Base-by-base conservation (phyloP, 345 rosid species). In the Murraya koenigii region DNA sequence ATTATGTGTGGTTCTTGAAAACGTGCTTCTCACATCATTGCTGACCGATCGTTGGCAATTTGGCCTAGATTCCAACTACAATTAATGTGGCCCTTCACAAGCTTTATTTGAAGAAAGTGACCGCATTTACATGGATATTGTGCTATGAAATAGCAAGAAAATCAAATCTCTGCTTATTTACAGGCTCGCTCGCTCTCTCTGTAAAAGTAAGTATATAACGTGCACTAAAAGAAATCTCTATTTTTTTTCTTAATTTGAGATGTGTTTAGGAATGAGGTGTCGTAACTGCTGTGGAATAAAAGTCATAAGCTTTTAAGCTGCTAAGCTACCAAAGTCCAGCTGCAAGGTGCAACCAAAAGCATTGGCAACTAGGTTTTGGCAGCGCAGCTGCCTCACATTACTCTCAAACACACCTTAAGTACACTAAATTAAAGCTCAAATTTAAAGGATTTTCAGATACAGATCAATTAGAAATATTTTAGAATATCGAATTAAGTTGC, bases 31-130 rank as follows among this genome's bases (percentile, higher is more conserved):
- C 44, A 8, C 78, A 41, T 72, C 82, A 69, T 80, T 70, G 74
- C 66, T 80, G 35, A 74, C 39, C 55, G 75, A 75, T 79, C 74
- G 67, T 59, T 72, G 70, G 26, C 7, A 41, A 77, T 74, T 55
- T 35, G 75, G 65, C 49, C 78, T 80, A 77, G 76, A 84, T 83
- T 80, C 80, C 69, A 79, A 61, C 76, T 32, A 23, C 66, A 56
- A 52, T 39, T 44, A 44, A 44, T 54, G 87, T 81, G 85, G 83
- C 26, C 80, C 79, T 81, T 79, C 82, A 63, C 64, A 39, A 52
- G 77, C 83, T 75, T 79, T 78, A 71, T 68, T 76, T 80, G 69
- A 56, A 72, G 71, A 60, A 44, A 56, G 33, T 47, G 74, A 77
- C 49, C 49, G 49, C 49, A 44, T 44, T 44, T 44, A 44, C 49